Evolutionary conservation across 129 eudicot genomes (phyloP).

Genomic region (Flaveria ramosissima): DNA sequence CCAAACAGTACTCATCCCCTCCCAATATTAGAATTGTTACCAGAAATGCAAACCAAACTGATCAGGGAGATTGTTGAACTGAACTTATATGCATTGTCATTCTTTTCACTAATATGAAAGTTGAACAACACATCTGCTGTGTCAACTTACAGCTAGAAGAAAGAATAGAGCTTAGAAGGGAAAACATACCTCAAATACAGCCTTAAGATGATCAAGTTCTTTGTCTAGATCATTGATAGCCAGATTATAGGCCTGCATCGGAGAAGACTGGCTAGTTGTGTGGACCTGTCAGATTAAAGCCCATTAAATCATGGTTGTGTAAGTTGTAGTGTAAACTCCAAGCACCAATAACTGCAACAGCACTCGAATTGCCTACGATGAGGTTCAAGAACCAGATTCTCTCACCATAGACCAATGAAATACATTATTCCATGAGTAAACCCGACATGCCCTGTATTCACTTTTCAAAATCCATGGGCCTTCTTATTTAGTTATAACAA

Average conservation of each 20-base stretch:
- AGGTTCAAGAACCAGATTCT: background rate
- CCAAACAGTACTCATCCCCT: background rate
- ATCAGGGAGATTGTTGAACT: background rate
- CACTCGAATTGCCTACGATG: background rate
- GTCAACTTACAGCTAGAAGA: background rate
- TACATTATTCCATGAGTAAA: background rate
- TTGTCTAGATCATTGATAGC: constrained; percentile 93
- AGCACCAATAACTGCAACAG: background rate
- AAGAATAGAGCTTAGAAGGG: background rate
- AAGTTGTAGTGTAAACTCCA: background rate
- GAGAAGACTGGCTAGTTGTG: constrained; percentile 91
- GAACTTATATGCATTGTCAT: background rate
- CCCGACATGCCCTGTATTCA: background rate
- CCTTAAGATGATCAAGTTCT: constrained; percentile 87
- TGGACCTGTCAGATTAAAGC: constrained; percentile 55
- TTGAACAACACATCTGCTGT: background rate
- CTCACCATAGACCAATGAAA: background rate
- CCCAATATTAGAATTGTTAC: background rate
- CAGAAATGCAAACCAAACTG: background rate
- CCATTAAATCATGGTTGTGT: constrained; percentile 11
- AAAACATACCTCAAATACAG: constrained; percentile 68
- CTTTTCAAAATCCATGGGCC: background rate
- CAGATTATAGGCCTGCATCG: constrained; percentile 87
- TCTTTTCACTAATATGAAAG: background rate
- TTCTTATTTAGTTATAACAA: background rate